Evolutionary conservation across 2,329 filamentous ascomycete genomes (phyloP).

Genomic region (Daldinia eschscholtzii): DNA sequence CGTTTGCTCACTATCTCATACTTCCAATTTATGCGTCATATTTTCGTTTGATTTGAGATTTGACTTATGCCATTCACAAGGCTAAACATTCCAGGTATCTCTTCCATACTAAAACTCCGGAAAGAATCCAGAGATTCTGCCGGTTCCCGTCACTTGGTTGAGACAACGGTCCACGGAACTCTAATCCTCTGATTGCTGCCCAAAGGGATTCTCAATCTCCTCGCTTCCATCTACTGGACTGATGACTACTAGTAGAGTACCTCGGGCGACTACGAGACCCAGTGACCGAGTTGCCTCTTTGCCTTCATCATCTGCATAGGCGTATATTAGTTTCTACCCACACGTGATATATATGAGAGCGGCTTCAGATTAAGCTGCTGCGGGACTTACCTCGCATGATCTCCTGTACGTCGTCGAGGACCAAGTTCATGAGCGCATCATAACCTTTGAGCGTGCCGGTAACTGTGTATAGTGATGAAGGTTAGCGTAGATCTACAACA

Average conservation of each 20-base stretch:
- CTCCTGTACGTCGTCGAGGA: constrained; percentile 94
- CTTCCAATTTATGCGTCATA: not conserved
- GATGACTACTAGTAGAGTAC: constrained; percentile 91
- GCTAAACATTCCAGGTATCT: not conserved
- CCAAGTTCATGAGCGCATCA: constrained; percentile 97
- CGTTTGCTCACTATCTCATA: not conserved
- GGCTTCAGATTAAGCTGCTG: not conserved
- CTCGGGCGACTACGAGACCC: constrained; percentile 89
- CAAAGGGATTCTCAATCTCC: constrained; percentile 94
- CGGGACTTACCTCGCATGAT: constrained; percentile 77
- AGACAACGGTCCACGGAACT: not conserved
- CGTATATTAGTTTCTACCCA: constrained; percentile 10
- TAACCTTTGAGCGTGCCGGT: constrained; percentile 92
- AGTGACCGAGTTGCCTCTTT: constrained; percentile 85
- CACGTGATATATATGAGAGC: too few relatives aligned
- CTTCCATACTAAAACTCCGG: not conserved
- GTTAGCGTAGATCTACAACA: constrained; percentile 5
- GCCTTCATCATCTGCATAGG: constrained; percentile 83
- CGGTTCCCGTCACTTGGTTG: not conserved
- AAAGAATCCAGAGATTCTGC: not conserved
- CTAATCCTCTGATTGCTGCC: constrained; percentile 76
- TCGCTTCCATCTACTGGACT: constrained; percentile 95
- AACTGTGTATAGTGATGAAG: constrained; percentile 64
- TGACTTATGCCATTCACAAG: not conserved
- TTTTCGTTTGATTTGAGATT: not conserved